Conservation (phyloP, 352 stramenopile species). For the Ophiocytium majus region DNA sequence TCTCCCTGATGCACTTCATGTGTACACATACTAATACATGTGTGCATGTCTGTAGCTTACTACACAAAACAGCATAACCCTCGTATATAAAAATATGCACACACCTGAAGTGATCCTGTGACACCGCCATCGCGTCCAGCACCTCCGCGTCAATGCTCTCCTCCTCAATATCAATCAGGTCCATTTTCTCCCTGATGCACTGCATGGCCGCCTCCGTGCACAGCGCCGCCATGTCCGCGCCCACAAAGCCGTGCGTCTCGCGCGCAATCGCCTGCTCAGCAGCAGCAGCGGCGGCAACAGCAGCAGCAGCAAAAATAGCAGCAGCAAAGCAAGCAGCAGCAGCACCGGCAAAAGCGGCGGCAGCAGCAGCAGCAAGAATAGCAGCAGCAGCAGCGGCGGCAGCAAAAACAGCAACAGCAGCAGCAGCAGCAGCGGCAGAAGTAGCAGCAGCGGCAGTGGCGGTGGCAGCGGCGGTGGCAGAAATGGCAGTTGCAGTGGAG, state of each 20-base stretch:
- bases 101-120: constrained; percentile 95
- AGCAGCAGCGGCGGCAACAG: too few relatives aligned
- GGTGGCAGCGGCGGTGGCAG: too few relatives aligned
- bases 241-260: constrained; percentile 98
- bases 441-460: too few relatives aligned
- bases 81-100: background rate
- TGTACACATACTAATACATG: background rate
- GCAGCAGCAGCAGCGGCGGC: too few relatives aligned
- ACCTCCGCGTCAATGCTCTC: constrained; percentile 98
- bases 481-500: too few relatives aligned
- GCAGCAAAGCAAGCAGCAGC: too few relatives aligned
- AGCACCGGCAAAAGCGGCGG: too few relatives aligned
- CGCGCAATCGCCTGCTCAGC: constrained; percentile 92
- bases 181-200: constrained; percentile 99
- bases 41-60: too few relatives aligned
- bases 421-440: too few relatives aligned
- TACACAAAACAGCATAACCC: background rate
- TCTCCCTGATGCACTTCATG: constrained; percentile 97
- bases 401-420: too few relatives aligned
- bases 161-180: constrained; percentile 99
- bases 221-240: constrained; percentile 96
- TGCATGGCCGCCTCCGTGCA: constrained; percentile 97
- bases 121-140: constrained; percentile 96
- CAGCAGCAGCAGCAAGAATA: too few relatives aligned
- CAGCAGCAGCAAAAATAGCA: too few relatives aligned